Conservation (phyloP, 495 filamentous ascomycete genomes). For the Penicillium roqueforti region DNA sequence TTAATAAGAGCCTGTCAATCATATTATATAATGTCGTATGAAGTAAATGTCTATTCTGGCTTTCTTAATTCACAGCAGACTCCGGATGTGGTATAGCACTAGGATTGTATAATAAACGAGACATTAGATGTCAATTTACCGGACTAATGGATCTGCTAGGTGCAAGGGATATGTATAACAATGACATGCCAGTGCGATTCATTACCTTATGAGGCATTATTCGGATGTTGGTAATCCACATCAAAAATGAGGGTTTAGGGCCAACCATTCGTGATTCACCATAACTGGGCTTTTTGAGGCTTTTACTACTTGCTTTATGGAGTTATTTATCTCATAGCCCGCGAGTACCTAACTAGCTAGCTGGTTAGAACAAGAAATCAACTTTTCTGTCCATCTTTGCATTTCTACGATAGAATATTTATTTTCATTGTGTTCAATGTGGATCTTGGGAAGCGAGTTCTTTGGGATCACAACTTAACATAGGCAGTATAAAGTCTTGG, state of each 20-base stretch:
- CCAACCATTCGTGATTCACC: not conserved
- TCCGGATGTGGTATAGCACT: not conserved
- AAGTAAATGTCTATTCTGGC: too few species aligned
- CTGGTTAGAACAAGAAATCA: not conserved
- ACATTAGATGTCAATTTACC: not conserved
- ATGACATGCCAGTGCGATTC: constrained; percentile 3
- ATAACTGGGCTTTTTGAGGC: constrained; percentile 1
- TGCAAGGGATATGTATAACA: not conserved
- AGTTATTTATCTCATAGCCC: constrained; percentile 2
- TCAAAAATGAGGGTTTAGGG: not conserved
- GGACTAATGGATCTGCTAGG: not conserved
- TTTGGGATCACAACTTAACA: not conserved
- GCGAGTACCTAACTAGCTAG: too few species aligned
- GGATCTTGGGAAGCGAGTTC: not conserved
- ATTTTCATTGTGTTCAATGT: not conserved
- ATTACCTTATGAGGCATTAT: not conserved
- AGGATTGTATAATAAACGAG: not conserved
- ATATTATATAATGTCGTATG: not conserved
- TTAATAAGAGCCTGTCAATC: not conserved
- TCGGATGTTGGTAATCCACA: not conserved
- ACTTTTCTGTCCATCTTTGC: not conserved
- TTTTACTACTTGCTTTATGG: not conserved
- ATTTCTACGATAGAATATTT: not conserved
- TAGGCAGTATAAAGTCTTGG: constrained; percentile 6
- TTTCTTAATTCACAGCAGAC: not conserved